These are phyloP conservation scores for Psilocybe sp. DNA, from an alignment of 768 basidiomycete genomes.

Conservation along the genomic window DNA sequence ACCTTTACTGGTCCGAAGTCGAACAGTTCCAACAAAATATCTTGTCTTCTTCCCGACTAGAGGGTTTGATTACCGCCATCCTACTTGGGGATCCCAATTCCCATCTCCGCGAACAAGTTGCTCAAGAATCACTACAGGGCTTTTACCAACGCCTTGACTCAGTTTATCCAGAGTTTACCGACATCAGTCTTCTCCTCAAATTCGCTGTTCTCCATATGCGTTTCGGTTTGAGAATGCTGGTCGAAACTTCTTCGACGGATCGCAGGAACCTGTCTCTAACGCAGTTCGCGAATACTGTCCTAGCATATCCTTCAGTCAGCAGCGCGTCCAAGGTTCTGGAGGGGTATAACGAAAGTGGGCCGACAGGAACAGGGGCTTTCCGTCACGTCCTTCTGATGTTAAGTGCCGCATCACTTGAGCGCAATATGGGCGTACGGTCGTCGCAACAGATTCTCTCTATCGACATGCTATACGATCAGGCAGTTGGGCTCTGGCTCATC, in stretches of 20 bases:
- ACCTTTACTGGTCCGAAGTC: constrained; percentile 74
- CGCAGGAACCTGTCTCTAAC: constrained; percentile 14
- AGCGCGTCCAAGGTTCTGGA: constrained; percentile 36
- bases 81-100: constrained; percentile 34
- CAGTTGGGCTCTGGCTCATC: constrained; percentile 78
- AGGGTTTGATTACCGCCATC: constrained; percentile 41
- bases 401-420: constrained; percentile 43
- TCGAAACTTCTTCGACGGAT: constrained; percentile 12
- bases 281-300: constrained; percentile 28
- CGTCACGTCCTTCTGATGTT: constrained; percentile 45
- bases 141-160: constrained; percentile 71
- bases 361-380: constrained; percentile 32
- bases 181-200: constrained; percentile 67
- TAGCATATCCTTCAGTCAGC: constrained; percentile 52
- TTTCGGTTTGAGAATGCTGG: constrained; percentile 64
- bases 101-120: constrained; percentile 56
- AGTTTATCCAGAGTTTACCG: constrained; percentile 67
- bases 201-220: constrained; percentile 64
- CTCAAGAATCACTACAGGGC: constrained; percentile 77
- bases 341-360: constrained; percentile 19
- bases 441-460: constrained; percentile 32
- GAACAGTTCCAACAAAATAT: constrained; percentile 69
- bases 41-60: constrained; percentile 44
- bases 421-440: constrained; percentile 36
- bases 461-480: constrained; percentile 61